Conservation (phyloP, 2,329 filamentous ascomycete genomes). For the Phialophora verrucosa region DNA sequence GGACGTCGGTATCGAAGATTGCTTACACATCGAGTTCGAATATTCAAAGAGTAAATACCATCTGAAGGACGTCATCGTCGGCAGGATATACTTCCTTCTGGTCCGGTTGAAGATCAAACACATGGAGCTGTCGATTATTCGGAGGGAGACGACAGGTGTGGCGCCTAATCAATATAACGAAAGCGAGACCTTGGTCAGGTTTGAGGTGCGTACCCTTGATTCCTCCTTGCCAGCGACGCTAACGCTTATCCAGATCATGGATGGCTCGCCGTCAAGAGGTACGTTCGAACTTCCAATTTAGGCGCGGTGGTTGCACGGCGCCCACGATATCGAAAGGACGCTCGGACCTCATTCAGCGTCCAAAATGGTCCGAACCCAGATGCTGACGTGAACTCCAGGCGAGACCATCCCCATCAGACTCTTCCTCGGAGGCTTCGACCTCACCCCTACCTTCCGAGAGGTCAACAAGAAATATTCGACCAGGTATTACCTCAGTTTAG, state of each 20-base stretch:
- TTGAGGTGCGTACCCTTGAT: constrained; percentile 69
- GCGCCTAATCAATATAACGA: constrained; percentile 99
- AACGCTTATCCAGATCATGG: constrained; percentile 76
- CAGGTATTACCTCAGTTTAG: constrained; percentile 93
- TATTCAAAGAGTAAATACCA: constrained; percentile 99
- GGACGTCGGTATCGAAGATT: constrained; percentile 99
- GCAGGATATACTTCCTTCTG: constrained; percentile 95
- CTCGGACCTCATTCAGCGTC: background rate
- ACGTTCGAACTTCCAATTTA: constrained; percentile 46
- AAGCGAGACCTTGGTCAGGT: constrained; percentile 95
- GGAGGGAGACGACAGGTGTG: constrained; percentile 92
- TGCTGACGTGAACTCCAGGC: constrained; percentile 51
- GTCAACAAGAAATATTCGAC: constrained; percentile 99
- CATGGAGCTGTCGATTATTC: constrained; percentile 98
- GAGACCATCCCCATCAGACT: constrained; percentile 95
- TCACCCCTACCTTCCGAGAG: constrained; percentile 97
- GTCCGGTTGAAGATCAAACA: constrained; percentile 99
- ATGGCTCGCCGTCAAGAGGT: constrained; percentile 95
- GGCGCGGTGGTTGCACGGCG: background rate
- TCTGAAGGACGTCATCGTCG: constrained; percentile 97
- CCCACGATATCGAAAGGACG: background rate
- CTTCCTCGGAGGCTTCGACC: constrained; percentile 95
- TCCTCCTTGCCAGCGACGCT: constrained; percentile 20
- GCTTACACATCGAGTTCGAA: constrained; percentile 98
- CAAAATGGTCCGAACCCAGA: background rate